Evolutionary conservation across 169 alveolate species (phyloP).

Genomic region (Besnoitia besnoiti): DNA sequence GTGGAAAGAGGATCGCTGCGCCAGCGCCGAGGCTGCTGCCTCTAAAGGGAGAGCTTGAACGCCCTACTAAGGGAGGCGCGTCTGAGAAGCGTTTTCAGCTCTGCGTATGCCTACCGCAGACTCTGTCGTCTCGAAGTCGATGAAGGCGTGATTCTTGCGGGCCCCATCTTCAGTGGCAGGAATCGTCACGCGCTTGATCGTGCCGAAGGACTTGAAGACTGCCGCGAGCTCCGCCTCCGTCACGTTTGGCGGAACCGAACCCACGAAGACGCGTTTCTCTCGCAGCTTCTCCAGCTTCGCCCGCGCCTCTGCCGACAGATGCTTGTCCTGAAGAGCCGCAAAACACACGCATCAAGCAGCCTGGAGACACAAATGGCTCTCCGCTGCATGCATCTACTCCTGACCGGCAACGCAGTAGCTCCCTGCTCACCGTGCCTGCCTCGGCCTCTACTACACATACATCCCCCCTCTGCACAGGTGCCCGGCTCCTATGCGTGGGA

Average conservation of each 20-base stretch:
- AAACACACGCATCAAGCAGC: no score
- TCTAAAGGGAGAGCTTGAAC: neutral
- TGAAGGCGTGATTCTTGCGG: neutral
- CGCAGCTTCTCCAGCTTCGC: neutral
- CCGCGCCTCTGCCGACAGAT: neutral
- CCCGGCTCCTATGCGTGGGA: neutral
- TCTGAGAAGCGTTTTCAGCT: no score
- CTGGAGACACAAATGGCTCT: no score
- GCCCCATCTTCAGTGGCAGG: neutral
- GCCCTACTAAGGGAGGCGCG: no score
- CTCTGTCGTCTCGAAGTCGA: neutral
- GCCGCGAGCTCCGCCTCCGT: neutral
- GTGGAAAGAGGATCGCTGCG: no score
- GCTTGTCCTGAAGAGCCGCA: neutral
- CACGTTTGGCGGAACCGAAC: neutral
- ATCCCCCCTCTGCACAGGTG: no score
- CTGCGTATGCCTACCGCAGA: neutral
- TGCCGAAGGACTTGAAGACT: neutral
- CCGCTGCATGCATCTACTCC: no score
- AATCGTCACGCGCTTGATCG: neutral
- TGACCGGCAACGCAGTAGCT: no score
- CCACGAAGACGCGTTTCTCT: neutral
- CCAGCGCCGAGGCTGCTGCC: no score
- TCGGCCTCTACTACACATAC: no score
- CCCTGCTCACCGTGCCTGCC: no score